Conservation (phyloP, 2,329 filamentous ascomycete species). For the Hypocrella siamensis region DNA sequence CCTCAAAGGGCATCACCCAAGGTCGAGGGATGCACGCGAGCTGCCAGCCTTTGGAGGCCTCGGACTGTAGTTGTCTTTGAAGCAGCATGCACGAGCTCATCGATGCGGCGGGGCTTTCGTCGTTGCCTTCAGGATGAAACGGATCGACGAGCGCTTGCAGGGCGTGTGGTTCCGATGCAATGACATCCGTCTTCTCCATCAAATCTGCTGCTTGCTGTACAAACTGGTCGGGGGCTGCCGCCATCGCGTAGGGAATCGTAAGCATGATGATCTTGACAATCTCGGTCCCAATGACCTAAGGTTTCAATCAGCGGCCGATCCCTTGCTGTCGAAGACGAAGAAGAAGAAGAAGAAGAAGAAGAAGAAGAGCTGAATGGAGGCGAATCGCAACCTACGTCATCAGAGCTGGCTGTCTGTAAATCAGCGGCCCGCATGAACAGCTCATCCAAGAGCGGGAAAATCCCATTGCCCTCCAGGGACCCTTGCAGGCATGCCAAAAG, state of each 20-base stretch:
- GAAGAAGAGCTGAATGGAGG: too few species aligned
- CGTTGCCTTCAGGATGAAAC: slow-evolving; percentile 50
- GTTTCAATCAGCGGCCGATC: neutral
- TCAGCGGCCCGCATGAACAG: slow-evolving; percentile 87
- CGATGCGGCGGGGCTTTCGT: slow-evolving; percentile 46
- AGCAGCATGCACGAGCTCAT: slow-evolving; percentile 63
- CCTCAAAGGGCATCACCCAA: slow-evolving; percentile 47
- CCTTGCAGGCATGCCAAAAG: slow-evolving; percentile 78
- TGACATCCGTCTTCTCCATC: slow-evolving; percentile 88
- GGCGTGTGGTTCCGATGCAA: slow-evolving; percentile 74
- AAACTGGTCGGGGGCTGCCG: slow-evolving; percentile 52
- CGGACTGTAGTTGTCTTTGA: slow-evolving; percentile 70
- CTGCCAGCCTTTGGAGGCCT: slow-evolving; percentile 61
- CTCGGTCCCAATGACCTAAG: slow-evolving; percentile 57
- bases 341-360: neutral
- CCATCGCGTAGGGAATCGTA: slow-evolving; percentile 81
- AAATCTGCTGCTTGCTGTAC: slow-evolving; percentile 61
- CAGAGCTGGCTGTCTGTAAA: slow-evolving; percentile 79
- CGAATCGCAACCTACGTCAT: slow-evolving; percentile 66
- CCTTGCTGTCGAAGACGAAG: neutral
- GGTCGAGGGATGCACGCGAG: slow-evolving; percentile 53
- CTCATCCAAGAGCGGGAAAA: slow-evolving; percentile 75
- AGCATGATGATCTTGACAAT: slow-evolving; percentile 93
- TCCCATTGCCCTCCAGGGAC: slow-evolving; percentile 65
- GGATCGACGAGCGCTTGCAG: slow-evolving; percentile 79